phyloP scores from a whole-genome alignment of 2,329 filamentous ascomycete species.

The Penicillium sp. region DNA sequence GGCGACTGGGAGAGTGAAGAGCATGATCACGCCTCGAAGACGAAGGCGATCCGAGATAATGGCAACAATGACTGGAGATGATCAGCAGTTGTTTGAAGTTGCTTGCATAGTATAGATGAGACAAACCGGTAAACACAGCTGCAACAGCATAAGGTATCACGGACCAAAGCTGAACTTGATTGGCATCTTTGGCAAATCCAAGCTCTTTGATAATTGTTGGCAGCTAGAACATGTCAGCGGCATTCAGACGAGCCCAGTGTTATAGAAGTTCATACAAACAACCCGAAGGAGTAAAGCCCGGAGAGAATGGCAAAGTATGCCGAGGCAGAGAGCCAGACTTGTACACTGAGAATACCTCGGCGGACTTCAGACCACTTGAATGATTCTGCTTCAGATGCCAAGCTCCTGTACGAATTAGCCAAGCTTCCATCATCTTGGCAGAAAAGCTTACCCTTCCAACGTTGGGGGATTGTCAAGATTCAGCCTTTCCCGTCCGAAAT shows the following conservation, averaged over 20 bases:
- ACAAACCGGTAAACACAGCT: constrained; percentile 51
- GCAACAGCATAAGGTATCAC: constrained; percentile 63
- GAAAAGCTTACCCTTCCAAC: constrained; percentile 25
- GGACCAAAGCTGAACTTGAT: constrained; percentile 60
- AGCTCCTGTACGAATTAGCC: constrained; percentile 17
- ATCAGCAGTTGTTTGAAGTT: background rate
- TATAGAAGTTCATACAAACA: constrained; percentile 51
- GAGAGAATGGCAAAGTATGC: constrained; percentile 59
- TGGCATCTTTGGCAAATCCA: constrained; percentile 52
- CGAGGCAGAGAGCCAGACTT: constrained; percentile 60
- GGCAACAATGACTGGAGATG: constrained; percentile 40
- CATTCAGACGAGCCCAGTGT: background rate
- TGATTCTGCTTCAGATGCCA: constrained; percentile 39
- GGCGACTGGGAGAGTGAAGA: constrained; percentile 59
- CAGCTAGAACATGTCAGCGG: constrained; percentile 40
- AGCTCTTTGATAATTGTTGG: constrained; percentile 63
- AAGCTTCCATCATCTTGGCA: background rate
- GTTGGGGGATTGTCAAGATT: constrained; percentile 35
- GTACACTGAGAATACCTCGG: constrained; percentile 58
- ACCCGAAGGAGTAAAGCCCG: constrained; percentile 60
- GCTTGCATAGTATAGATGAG: background rate
- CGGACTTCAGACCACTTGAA: constrained; percentile 61
- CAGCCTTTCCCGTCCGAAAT: constrained; percentile 48
- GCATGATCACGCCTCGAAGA: constrained; percentile 59
- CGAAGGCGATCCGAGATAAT: constrained; percentile 59